Evolutionary conservation across 345 rosid genomes (phyloP).

Genomic region (Eucalyptus regnans): DNA sequence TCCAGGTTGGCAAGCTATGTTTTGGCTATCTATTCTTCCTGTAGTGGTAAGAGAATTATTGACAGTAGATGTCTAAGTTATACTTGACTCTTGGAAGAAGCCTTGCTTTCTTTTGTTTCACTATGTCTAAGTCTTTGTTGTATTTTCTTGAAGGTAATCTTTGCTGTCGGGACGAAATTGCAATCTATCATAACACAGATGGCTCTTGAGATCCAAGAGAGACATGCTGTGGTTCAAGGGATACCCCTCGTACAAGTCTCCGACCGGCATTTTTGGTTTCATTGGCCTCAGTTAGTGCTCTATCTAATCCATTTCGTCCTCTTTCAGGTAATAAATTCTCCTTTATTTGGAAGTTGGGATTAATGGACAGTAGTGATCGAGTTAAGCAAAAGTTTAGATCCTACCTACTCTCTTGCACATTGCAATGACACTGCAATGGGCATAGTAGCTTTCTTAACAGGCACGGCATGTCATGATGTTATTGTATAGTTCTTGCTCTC

Average conservation of each 20-base stretch:
- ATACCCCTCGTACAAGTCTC: constrained; percentile 91
- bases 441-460: neutral
- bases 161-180: constrained; percentile 87
- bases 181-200: constrained; percentile 72
- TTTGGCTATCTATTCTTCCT: constrained; percentile 54
- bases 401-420: neutral
- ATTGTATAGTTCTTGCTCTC: neutral
- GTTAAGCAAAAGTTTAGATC: neutral
- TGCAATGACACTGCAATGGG: neutral
- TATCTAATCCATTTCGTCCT: constrained; percentile 81
- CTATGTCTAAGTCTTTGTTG: neutral
- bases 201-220: constrained; percentile 89
- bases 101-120: neutral
- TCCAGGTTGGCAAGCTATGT: constrained; percentile 68
- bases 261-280: constrained; percentile 78
- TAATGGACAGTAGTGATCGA: neutral
- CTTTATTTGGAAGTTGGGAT: neutral
- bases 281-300: constrained; percentile 65
- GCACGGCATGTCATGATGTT: neutral
- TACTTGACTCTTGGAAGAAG: neutral
- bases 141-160: constrained; percentile 45
- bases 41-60: constrained; percentile 43
- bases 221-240: constrained; percentile 89
- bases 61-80: neutral
- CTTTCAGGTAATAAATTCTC: constrained; percentile 49